Evolutionary conservation across 305 asterid species (phyloP).

Genomic region (Fraxinus dipetala): DNA sequence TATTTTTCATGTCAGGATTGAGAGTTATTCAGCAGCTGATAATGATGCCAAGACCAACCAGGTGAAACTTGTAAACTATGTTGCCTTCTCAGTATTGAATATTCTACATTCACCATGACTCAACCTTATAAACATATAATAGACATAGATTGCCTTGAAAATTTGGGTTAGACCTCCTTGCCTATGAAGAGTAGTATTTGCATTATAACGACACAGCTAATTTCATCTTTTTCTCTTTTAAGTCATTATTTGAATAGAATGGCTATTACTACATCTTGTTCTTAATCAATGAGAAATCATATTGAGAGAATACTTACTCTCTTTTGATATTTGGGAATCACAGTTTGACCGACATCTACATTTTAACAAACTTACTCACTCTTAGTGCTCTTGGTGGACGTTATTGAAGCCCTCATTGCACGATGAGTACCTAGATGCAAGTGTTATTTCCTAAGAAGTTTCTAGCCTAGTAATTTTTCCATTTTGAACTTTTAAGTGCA

Average conservation of each 20-base stretch:
- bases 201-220: not conserved
- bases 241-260: not conserved
- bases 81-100: not conserved
- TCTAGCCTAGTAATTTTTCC: not conserved
- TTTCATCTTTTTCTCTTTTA: not conserved
- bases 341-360: not conserved
- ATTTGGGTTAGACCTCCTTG: not conserved
- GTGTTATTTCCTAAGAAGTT: not conserved
- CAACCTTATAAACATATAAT: not conserved
- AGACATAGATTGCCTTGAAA: not conserved
- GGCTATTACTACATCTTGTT: not conserved
- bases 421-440: not conserved
- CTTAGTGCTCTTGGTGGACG: not conserved
- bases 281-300: not conserved
- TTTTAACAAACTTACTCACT: not conserved
- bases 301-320: not conserved
- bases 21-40: slow-evolving; percentile 36
- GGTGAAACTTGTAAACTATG: slow-evolving; percentile 44
- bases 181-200: not conserved
- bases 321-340: not conserved
- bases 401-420: not conserved
- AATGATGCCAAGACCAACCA: slow-evolving; percentile 53
- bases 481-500: not conserved
- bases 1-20: slow-evolving; percentile 43
- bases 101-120: not conserved